A percentile compares a stretch with the other conserved stretches of the same genome.
Evolutionary conservation across 2,329 filamentous ascomycete species (phyloP).

Genomic region (Aspergillus pseudoglaucus): DNA sequence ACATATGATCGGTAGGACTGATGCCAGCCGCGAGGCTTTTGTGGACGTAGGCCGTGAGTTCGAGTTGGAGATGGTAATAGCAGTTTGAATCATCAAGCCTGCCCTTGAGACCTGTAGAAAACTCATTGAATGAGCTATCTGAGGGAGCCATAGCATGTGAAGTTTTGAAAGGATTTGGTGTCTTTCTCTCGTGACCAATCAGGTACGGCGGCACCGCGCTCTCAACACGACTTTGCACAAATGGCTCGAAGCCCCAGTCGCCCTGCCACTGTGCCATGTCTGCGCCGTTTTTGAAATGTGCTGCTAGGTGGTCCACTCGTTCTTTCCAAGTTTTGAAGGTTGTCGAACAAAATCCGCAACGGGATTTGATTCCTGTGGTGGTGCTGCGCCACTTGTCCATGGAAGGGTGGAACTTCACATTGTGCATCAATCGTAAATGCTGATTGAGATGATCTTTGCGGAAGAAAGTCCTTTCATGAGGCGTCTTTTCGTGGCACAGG

Average conservation of each 20-base stretch:
- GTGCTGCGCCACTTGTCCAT: conserved; percentile 57
- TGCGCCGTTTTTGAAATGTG: conserved; percentile 32
- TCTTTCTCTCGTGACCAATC: conserved; percentile 26
- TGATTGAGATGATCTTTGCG: conserved; percentile 58
- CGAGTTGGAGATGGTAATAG: conserved; percentile 34
- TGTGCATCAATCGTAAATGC: conserved; percentile 55
- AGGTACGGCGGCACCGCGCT: conserved; percentile 35
- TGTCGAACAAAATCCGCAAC: conserved; percentile 40
- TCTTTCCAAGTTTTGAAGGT: conserved; percentile 39
- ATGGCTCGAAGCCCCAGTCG: conserved; percentile 35
- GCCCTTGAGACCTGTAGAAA: not conserved
- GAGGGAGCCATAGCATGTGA: conserved; percentile 7
- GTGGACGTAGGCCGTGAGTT: conserved; percentile 35
- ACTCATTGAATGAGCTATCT: conserved; percentile 1
- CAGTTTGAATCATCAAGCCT: conserved; percentile 33
- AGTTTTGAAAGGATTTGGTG: conserved; percentile 28
- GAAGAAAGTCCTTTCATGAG: conserved; percentile 56
- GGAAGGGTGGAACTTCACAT: conserved; percentile 46
- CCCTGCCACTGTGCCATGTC: conserved; percentile 34
- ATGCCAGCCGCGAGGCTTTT: conserved; percentile 26
- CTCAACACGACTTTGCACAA: conserved; percentile 30
- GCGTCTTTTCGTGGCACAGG: conserved; percentile 54
- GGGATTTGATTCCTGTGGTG: conserved; percentile 47
- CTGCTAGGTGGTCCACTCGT: conserved; percentile 34
- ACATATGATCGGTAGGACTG: conserved; percentile 31